Base-by-base conservation (phyloP, 2,329 filamentous ascomycete species). In the Fusarium dimerum region DNA sequence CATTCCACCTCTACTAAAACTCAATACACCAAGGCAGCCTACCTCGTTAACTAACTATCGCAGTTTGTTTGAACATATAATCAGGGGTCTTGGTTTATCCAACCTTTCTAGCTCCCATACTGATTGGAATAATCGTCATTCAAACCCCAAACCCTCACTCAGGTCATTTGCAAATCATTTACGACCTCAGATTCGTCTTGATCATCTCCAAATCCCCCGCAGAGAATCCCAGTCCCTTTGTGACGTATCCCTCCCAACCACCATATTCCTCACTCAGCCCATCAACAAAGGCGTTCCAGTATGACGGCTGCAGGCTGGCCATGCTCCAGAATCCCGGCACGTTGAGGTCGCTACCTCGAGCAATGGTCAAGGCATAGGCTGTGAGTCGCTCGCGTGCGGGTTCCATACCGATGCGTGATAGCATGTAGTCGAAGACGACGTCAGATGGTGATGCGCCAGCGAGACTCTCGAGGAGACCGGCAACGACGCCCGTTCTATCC, bases 331-430 rank as follows among this genome's bases (percentile, higher is more conserved):
- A 80, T 2, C 79, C 79, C 1, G 79, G 77, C 32, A 72, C 69
- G 3, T 76, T 70, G 1, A 69, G 59, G 46, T 69, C 68, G 26
- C 64, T 60, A 16, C 70, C 66, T 8, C 71, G 70, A 1, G 74
- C 60, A 20, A 71, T 74, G 30, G 65, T 59, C 53, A 73, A 61
- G 12, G 78, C 73, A 48, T 76, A 77, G 5, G 66, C 61, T 12
- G 79, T 55, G 6, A 84, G 74, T 57, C 73, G 70, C 52, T 77
- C 73, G 17, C 79, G 77, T 7, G 75, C 78, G 26, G 75, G 75
- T 66, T 83, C 81, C 0, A 71, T 74, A 30, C 80, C 80, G 54
- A 84, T 73, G 29, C 81, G 74, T 10, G 79, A 82, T 29, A 84
- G 71, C 66, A 82, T 70, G 68, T 78, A 84, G 68, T 84, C 81